Conservation (phyloP, 2,329 filamentous ascomycete genomes). For the Xylariaceae sp. region DNA sequence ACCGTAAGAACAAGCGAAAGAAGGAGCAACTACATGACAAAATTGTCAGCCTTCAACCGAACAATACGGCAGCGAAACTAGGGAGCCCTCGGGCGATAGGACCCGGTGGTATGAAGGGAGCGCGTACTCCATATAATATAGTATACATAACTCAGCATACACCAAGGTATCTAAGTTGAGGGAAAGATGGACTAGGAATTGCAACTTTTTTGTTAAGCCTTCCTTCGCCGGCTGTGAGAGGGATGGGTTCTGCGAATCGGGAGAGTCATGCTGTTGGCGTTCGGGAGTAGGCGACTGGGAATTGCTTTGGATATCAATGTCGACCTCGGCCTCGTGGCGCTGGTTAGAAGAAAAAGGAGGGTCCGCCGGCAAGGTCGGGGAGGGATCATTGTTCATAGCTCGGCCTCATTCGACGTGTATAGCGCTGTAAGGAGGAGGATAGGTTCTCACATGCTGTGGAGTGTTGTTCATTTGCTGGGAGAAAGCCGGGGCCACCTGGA, state of each 20-base stretch:
- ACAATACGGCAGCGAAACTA: not conserved
- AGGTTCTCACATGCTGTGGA: slow-evolving; percentile 44
- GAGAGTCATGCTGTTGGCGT: slow-evolving; percentile 24
- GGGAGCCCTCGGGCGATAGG: not conserved
- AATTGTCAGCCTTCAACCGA: slow-evolving; percentile 17
- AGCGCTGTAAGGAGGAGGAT: slow-evolving; percentile 34
- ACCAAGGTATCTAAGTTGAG: slow-evolving; percentile 67
- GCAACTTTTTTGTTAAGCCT: slow-evolving; percentile 60
- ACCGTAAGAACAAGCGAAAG: slow-evolving; percentile 65
- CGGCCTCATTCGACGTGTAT: slow-evolving; percentile 47
- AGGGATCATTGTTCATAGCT: slow-evolving; percentile 56
- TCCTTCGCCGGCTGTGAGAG: slow-evolving; percentile 43
- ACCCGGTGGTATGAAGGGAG: not conserved
- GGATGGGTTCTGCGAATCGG: slow-evolving; percentile 33
- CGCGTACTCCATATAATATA: slow-evolving; percentile 76
- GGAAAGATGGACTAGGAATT: slow-evolving; percentile 67
- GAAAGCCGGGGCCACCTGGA: slow-evolving; percentile 1
- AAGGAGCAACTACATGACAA: slow-evolving; percentile 63
- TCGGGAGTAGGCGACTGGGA: slow-evolving; percentile 18
- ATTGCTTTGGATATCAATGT: slow-evolving; percentile 23
- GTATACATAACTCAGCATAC: slow-evolving; percentile 67
- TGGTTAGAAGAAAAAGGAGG: slow-evolving; percentile 37
- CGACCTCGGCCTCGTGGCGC: slow-evolving; percentile 32
- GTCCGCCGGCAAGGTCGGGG: slow-evolving; percentile 50
- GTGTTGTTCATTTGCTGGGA: slow-evolving; percentile 32